These are phyloP conservation scores for Tolypocladium tropicale DNA, from an alignment of 2,329 filamentous ascomycete species.

Conservation along the genomic window DNA sequence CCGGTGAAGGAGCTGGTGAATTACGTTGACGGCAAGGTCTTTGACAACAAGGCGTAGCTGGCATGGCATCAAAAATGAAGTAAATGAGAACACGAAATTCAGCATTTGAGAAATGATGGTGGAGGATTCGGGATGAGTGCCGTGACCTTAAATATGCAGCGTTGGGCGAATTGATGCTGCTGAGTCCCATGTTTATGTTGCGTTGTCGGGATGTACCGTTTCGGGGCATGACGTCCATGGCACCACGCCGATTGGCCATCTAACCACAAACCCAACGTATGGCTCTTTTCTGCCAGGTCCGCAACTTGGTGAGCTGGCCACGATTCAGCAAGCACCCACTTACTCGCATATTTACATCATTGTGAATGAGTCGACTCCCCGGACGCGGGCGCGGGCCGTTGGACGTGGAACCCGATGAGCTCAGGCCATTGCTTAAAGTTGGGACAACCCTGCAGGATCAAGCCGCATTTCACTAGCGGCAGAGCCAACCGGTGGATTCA, in stretches of 20 bases:
- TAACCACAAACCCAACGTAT: too few relatives aligned
- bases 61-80: neutral
- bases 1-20: slow-evolving; percentile 41
- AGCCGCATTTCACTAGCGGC: neutral
- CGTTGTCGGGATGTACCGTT: too few relatives aligned
- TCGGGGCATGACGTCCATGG: too few relatives aligned
- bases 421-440: neutral
- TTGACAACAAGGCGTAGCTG: slow-evolving; percentile 27
- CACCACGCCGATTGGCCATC: too few relatives aligned
- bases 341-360: too few relatives aligned
- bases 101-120: neutral
- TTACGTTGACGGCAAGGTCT: slow-evolving; percentile 34
- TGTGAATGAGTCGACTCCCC: too few relatives aligned
- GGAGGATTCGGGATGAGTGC: neutral
- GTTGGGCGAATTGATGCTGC: too few relatives aligned
- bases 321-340: too few relatives aligned
- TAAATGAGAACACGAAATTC: neutral
- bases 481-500: neutral
- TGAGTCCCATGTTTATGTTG: too few relatives aligned
- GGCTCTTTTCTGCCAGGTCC: too few relatives aligned
- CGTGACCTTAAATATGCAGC: neutral
- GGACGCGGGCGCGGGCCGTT: too few relatives aligned
- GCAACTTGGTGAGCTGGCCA: too few relatives aligned
- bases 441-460: neutral
- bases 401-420: neutral